Conservation (phyloP, 305 asterid species). For the Euphrasia arctica region DNA sequence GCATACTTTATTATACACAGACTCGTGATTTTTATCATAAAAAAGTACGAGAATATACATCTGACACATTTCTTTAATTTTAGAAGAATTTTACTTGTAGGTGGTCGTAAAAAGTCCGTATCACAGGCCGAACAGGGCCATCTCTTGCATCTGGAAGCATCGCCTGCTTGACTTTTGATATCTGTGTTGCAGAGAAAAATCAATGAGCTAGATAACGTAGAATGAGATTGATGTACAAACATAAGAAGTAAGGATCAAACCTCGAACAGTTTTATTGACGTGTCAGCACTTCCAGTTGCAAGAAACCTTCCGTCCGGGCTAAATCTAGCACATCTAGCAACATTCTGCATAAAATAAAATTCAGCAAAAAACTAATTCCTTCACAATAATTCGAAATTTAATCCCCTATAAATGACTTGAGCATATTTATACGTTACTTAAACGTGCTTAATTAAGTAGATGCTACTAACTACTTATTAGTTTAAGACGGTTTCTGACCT, state of each 20-base stretch:
- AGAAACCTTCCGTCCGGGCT: slow-evolving; percentile 90
- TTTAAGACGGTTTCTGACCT: slow-evolving; percentile 44
- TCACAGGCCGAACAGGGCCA: slow-evolving; percentile 67
- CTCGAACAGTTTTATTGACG: slow-evolving; percentile 86
- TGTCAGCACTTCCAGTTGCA: slow-evolving; percentile 90
- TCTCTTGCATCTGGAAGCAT: slow-evolving; percentile 72
- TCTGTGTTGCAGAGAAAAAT: slow-evolving; percentile 34
- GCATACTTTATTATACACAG: slow-evolving; percentile 23
- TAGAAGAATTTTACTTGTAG: slow-evolving; percentile 48
- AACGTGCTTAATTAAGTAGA: slow-evolving; percentile 19
- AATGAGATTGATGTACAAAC: slow-evolving; percentile 20
- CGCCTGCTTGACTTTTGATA: slow-evolving; percentile 73
- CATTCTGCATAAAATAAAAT: slow-evolving; percentile 41
- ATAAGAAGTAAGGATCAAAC: slow-evolving; percentile 33
- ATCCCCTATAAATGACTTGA: neutral
- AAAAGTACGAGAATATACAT: slow-evolving; percentile 9
- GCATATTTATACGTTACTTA: slow-evolving; percentile 15
- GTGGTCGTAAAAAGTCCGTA: slow-evolving; percentile 77
- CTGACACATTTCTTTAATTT: slow-evolving; percentile 14
- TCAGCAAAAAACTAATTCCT: slow-evolving; percentile 13
- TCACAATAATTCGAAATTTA: too few relatives aligned
- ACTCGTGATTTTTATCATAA: slow-evolving; percentile 15
- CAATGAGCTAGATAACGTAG: slow-evolving; percentile 25
- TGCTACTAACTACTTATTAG: slow-evolving; percentile 6
- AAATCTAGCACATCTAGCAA: slow-evolving; percentile 83